phyloP scores from a whole-genome alignment of 352 stramenopile genomes.

The Phytophthora podocarpi region DNA sequence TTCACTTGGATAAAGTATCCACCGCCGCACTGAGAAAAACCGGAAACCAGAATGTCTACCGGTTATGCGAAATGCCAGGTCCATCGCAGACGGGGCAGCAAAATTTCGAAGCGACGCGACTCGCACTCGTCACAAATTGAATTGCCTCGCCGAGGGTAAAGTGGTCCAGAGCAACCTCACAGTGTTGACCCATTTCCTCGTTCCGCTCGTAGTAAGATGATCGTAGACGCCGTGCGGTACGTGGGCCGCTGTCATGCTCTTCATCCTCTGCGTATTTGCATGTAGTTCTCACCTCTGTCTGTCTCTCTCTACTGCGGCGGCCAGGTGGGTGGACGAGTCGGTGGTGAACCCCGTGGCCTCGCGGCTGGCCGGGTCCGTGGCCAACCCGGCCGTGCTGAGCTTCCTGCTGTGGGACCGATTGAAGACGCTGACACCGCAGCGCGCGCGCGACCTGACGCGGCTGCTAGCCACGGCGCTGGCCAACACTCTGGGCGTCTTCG shows the following conservation, averaged over 20 bases:
- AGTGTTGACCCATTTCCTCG: too few relatives aligned
- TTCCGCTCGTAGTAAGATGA: too few relatives aligned
- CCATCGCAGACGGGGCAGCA: slow-evolving; percentile 8
- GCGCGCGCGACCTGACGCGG: slow-evolving; percentile 69
- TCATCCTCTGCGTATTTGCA: too few relatives aligned
- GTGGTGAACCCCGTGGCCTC: slow-evolving; percentile 64
- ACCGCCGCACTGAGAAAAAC: slow-evolving; percentile 7
- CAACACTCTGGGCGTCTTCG: slow-evolving; percentile 62
- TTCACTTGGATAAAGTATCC: neutral
- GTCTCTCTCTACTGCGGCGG: neutral
- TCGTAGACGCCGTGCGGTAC: slow-evolving; percentile 54
- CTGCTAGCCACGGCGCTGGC: slow-evolving; percentile 58
- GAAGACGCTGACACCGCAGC: slow-evolving; percentile 78
- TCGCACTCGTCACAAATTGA: slow-evolving; percentile 17
- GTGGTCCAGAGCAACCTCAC: neutral
- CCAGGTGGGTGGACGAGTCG: slow-evolving; percentile 62
- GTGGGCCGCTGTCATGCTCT: slow-evolving; percentile 3
- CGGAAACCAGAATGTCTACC: neutral
- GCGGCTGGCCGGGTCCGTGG: slow-evolving; percentile 66
- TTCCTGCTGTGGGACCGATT: slow-evolving; percentile 73
- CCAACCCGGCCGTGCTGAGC: slow-evolving; percentile 77
- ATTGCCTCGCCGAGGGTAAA: neutral
- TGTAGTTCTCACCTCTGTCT: too few relatives aligned
- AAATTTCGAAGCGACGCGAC: slow-evolving; percentile 14
- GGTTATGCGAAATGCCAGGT: slow-evolving; percentile 15